Evolutionary conservation across 305 asterid species (phyloP), one percentile per base, ranked within the genome.

Genomic region (Coffea humblotiana): DNA sequence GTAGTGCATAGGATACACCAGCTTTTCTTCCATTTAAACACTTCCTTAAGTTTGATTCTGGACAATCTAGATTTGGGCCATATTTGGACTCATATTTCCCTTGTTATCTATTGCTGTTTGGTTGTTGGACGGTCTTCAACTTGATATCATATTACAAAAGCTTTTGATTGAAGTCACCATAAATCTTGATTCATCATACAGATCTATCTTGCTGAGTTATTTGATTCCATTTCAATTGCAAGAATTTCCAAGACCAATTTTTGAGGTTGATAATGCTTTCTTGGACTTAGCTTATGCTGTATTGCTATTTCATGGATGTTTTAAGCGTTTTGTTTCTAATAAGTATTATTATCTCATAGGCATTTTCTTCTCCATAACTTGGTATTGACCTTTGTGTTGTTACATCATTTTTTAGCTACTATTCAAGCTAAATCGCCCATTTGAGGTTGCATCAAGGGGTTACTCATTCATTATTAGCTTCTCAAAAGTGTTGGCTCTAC

Each of bases 361-460:
- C 67, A 71, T 79, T 54, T 86, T 27, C 32, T 78, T 81, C 75
- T 80, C 70, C 25, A 72, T 61, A 58, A 71, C 74, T 67, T 81
- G 81, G 71, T 47, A 70, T 82, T 88, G 75, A 86, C 77, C 60
- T 80, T 83, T 84, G 68, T 79, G 73, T 76, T 65, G 29, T 83
- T 83, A 75, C 78, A 71, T 82, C 77, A 79, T 80, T 75, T 78
- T 87, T 81, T 92, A 96, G 99, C 91, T 96, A 63, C 92, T 96
- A 75, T 94, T 93, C 86, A 92, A 90, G 88, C 87, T 96, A 86
- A 90, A 85, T 78, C 98, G 98, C 40, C 97, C 99, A 76, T 96
- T 88, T 88, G 99, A 96, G 87, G 98, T 88, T 85, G 97, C 98
- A 48, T 92, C 97, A 60, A 92, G 99, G 90, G 99, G 98, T 85